Conservation (phyloP, 139 green algal species). For the Chlamydomonas sp. region DNA sequence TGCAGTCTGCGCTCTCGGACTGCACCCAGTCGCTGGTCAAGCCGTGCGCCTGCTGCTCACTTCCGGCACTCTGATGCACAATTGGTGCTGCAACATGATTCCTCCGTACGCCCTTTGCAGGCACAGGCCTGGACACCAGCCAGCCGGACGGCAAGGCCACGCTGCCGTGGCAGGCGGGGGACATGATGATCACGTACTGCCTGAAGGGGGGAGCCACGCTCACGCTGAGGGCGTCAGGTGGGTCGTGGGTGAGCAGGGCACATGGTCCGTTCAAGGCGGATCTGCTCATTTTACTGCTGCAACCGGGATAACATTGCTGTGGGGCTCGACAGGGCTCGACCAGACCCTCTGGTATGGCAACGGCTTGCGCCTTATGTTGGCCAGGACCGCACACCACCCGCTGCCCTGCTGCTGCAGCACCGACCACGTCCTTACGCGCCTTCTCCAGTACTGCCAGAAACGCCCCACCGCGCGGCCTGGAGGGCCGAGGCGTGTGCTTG, state of each 20-base stretch:
- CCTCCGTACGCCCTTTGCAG: conserved; percentile 28
- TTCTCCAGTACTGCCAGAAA: background rate
- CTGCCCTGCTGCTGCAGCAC: background rate
- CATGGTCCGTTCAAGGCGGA: too few species aligned
- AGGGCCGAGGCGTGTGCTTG: too few species aligned
- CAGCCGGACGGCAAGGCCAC: conserved; percentile 49
- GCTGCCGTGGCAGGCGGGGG: conserved; percentile 72
- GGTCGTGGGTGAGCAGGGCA: background rate
- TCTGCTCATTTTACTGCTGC: background rate
- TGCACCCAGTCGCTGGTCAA: too few species aligned
- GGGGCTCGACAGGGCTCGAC: background rate
- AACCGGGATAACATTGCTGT: too few species aligned
- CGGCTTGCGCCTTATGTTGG: background rate
- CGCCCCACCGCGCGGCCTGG: background rate
- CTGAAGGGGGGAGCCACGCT: conserved; percentile 59
- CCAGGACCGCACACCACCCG: background rate
- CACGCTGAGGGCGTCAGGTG: conserved; percentile 68
- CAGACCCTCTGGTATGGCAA: too few species aligned
- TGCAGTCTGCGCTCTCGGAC: too few species aligned
- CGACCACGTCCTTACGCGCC: background rate
- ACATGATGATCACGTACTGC: conserved; percentile 80
- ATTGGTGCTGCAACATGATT: too few species aligned
- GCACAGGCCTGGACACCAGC: conserved; percentile 71
- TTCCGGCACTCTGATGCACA: too few species aligned
- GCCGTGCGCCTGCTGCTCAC: too few species aligned